These are phyloP conservation scores for Parathielavia hyrcaniae DNA, from an alignment of 495 filamentous ascomycete species.

Conservation along the genomic window DNA sequence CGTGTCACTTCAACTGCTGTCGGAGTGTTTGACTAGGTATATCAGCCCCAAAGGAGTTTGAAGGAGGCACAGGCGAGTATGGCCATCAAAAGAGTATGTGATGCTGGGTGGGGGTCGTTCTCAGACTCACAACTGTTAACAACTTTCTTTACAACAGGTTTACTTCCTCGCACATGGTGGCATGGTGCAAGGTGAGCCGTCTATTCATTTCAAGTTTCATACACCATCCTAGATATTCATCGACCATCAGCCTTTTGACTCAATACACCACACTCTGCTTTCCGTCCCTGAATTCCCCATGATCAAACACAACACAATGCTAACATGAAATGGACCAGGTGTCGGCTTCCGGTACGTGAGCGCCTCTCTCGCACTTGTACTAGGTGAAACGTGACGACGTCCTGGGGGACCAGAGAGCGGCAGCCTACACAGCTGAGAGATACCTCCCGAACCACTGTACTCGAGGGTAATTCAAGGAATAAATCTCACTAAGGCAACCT, in stretches of 20 bases:
- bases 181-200: conserved; percentile 44
- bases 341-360: conserved; percentile 20
- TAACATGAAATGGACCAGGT: conserved; percentile 7
- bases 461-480: too few species aligned
- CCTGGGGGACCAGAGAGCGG: background rate
- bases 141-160: conserved; percentile 29
- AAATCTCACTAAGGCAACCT: background rate
- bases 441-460: conserved; percentile 8
- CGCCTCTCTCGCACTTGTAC: conserved; percentile 9
- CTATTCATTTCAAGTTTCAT: background rate
- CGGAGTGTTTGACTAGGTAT: background rate
- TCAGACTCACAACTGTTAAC: background rate
- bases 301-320: background rate
- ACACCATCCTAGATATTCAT: background rate
- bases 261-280: too few species aligned
- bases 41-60: background rate
- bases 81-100: conserved; percentile 12
- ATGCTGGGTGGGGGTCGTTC: background rate
- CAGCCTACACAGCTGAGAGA: too few species aligned
- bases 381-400: background rate
- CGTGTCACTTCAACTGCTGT: too few species aligned
- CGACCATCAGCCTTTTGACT: too few species aligned
- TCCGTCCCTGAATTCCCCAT: too few species aligned
- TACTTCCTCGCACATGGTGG: conserved; percentile 51
- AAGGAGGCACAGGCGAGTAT: background rate